Conservation (phyloP, 1,139 yeast species). For the Saccharomyces hybrid region DNA sequence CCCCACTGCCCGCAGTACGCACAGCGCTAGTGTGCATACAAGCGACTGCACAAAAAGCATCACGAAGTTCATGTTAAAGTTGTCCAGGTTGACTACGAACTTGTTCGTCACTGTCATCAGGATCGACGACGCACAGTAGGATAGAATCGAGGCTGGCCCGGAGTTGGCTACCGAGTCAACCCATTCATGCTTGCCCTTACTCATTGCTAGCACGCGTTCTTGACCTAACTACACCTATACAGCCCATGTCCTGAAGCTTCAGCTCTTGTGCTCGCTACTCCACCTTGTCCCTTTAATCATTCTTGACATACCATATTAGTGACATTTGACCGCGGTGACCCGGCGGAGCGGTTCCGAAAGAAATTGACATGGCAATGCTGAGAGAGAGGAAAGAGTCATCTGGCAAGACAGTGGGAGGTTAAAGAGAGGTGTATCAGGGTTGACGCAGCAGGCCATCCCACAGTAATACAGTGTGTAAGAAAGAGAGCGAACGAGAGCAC, state of each 20-base stretch:
- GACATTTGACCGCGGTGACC: neutral
- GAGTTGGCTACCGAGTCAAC: no score
- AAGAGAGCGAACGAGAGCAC: neutral
- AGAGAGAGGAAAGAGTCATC: neutral
- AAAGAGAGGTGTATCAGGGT: neutral
- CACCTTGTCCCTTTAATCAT: neutral
- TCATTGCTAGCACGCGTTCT: constrained; percentile 10
- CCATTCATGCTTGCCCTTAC: constrained; percentile 13
- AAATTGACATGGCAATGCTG: neutral
- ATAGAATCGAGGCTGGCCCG: no score
- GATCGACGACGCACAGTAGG: no score
- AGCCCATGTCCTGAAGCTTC: neutral
- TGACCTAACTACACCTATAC: neutral
- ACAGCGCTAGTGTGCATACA: constrained; percentile 64
- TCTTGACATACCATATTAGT: neutral
- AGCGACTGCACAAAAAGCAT: no score
- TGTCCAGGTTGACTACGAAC: no score
- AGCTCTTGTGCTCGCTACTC: neutral
- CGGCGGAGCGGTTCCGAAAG: neutral
- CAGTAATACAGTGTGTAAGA: neutral
- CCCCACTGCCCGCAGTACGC: constrained; percentile 59
- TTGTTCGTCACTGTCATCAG: no score
- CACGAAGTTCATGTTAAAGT: no score
- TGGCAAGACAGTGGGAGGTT: neutral
- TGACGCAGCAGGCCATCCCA: neutral